Conservation (phyloP, 1,139 yeast genomes). For the Lodderomyces margitis region DNA sequence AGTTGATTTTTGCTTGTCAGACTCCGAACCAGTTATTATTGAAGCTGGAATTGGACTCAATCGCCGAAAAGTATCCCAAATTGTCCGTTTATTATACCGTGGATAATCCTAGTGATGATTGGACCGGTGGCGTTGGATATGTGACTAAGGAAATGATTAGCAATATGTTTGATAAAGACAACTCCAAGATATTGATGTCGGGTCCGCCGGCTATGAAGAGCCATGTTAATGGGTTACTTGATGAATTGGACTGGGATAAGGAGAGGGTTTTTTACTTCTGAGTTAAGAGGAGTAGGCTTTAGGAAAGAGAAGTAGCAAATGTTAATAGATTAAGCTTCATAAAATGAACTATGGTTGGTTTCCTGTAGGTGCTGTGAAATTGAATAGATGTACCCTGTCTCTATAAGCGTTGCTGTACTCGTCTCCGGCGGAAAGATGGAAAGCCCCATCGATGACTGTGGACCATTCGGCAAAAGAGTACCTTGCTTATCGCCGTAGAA, state of each 20-base stretch:
- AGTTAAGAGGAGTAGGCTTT: conserved; percentile 6
- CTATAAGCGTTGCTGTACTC: no score
- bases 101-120: conserved; percentile 38
- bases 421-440: no score
- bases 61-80: conserved; percentile 59
- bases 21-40: conserved; percentile 70
- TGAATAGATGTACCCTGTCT: no score
- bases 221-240: conserved; percentile 45
- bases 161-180: conserved; percentile 47
- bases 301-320: background rate
- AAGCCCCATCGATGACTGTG: no score
- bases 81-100: conserved; percentile 48
- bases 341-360: no score
- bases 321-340: background rate
- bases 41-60: conserved; percentile 67
- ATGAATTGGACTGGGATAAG: conserved; percentile 62
- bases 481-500: no score
- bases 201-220: conserved; percentile 77
- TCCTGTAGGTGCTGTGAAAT: no score
- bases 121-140: conserved; percentile 66
- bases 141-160: conserved; percentile 57
- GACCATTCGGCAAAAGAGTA: no score
- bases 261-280: conserved; percentile 74
- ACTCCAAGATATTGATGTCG: conserved; percentile 60
- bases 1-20: conserved; percentile 67